Percentiles rank a stretch among this genome's conserved stretches.
phyloP scores from a whole-genome alignment of 805 yeast genomes.

The Jamesozyma lodderae region DNA sequence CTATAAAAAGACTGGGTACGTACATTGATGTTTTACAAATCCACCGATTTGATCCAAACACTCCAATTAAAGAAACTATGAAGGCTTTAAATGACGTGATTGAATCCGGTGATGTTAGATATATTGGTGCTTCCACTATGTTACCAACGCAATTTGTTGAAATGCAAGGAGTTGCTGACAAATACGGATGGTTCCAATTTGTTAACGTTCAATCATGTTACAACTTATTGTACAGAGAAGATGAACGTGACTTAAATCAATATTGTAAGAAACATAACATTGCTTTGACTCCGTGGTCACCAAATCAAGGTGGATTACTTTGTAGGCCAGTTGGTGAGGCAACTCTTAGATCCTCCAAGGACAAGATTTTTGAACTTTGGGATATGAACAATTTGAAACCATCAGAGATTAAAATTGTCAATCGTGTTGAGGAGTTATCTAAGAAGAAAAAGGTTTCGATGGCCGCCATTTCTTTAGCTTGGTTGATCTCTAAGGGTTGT shows the following conservation, averaged over 20 bases:
- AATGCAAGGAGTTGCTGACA: conserved; percentile 45
- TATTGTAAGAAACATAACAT: conserved; percentile 44
- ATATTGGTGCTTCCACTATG: conserved; percentile 57
- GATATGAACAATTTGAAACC: conserved; percentile 1
- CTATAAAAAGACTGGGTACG: conserved; percentile 39
- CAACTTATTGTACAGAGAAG: conserved; percentile 52
- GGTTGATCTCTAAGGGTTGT: conserved; percentile 44
- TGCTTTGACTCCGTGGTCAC: conserved; percentile 55
- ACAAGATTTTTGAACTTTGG: conserved; percentile 36
- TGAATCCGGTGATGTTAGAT: conserved; percentile 40
- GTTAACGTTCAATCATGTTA: conserved; percentile 51
- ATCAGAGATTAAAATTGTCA: conserved; percentile 32
- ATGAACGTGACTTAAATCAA: conserved; percentile 53
- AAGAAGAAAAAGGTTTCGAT: conserved; percentile 38
- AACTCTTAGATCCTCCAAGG: conserved; percentile 10
- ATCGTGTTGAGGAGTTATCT: conserved; percentile 49
- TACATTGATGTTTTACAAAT: conserved; percentile 46
- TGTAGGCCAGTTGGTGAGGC: conserved; percentile 35
- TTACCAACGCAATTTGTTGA: conserved; percentile 41
- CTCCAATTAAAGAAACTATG: conserved; percentile 43
- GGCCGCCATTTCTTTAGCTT: conserved; percentile 47
- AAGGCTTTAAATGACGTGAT: conserved; percentile 45
- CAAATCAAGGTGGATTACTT: conserved; percentile 46
- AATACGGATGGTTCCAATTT: conserved; percentile 28
- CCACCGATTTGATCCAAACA: conserved; percentile 41